Conservation (phyloP, 305 asterid genomes). For the Fraxinus floribunda region DNA sequence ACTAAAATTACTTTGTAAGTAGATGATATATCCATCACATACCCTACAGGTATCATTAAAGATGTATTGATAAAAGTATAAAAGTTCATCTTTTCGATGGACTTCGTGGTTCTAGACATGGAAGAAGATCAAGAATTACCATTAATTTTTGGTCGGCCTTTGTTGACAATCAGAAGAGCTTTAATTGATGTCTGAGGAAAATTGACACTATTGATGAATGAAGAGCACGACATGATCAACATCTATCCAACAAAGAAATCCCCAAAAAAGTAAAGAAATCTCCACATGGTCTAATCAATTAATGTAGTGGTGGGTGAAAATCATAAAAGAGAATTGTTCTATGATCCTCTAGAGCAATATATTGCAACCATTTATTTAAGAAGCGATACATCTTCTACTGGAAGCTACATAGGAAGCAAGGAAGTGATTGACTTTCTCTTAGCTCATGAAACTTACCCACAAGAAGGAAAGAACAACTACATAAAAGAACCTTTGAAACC, state of each 20-base stretch:
- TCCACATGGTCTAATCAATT: background rate
- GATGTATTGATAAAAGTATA: too few relatives aligned
- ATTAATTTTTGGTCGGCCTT: background rate
- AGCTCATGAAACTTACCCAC: background rate
- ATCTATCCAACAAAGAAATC: background rate
- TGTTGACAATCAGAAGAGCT: background rate
- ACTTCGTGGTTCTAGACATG: background rate
- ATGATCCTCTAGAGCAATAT: too few relatives aligned
- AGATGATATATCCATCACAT: background rate
- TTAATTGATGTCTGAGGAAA: background rate
- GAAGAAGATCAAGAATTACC: background rate
- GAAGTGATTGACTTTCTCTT: background rate
- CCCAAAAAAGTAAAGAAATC: too few relatives aligned
- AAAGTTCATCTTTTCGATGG: background rate
- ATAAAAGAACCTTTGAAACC: background rate
- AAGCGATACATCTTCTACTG: background rate
- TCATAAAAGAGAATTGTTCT: too few relatives aligned
- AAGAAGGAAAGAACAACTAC: background rate
- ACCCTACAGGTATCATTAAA: background rate
- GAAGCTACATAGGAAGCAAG: background rate
- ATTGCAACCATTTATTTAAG: too few relatives aligned
- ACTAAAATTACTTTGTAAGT: background rate
- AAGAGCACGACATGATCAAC: background rate
- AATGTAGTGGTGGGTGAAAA: background rate
- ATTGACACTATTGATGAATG: background rate